Conservation (phyloP, 495 filamentous ascomycete species). For the Aspergillus bertholletiae region DNA sequence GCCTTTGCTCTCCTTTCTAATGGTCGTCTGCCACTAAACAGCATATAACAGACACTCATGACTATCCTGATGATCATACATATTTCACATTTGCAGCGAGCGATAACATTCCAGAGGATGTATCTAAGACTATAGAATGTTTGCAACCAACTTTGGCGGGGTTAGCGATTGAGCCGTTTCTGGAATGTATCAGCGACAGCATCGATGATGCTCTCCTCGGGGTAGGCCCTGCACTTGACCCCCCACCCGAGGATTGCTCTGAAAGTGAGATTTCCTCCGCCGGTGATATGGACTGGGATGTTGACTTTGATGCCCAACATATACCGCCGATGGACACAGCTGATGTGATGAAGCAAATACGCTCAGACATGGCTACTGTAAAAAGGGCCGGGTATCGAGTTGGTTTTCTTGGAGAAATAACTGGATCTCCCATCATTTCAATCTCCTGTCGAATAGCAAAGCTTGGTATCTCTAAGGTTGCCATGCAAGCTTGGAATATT, state of each 20-base stretch:
- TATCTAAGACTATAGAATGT: slow-evolving; percentile 46
- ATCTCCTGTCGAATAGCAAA: slow-evolving; percentile 59
- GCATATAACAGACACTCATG: slow-evolving; percentile 45
- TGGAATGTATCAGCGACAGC: slow-evolving; percentile 35
- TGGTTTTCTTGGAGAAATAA: slow-evolving; percentile 55
- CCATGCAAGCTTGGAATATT: slow-evolving; percentile 74
- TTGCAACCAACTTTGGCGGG: slow-evolving; percentile 26
- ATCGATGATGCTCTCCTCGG: slow-evolving; percentile 30
- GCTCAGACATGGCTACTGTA: slow-evolving; percentile 57
- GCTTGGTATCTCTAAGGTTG: slow-evolving; percentile 74
- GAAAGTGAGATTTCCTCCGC: not conserved
- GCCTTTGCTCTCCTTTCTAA: too few species aligned
- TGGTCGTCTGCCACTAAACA: too few species aligned
- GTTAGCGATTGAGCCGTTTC: slow-evolving; percentile 25
- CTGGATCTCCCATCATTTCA: slow-evolving; percentile 59
- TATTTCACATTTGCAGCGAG: slow-evolving; percentile 58
- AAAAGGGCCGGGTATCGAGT: slow-evolving; percentile 71
- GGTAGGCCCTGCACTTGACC: not conserved
- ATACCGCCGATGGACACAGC: not conserved
- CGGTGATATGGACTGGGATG: not conserved
- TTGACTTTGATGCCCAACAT: not conserved
- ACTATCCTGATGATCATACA: slow-evolving; percentile 61
- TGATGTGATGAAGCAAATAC: slow-evolving; percentile 35
- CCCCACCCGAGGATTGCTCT: not conserved
- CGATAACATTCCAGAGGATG: slow-evolving; percentile 40